Evolutionary conservation across 306 rosid genomes (phyloP).

Genomic region (Quercus agrifolia): DNA sequence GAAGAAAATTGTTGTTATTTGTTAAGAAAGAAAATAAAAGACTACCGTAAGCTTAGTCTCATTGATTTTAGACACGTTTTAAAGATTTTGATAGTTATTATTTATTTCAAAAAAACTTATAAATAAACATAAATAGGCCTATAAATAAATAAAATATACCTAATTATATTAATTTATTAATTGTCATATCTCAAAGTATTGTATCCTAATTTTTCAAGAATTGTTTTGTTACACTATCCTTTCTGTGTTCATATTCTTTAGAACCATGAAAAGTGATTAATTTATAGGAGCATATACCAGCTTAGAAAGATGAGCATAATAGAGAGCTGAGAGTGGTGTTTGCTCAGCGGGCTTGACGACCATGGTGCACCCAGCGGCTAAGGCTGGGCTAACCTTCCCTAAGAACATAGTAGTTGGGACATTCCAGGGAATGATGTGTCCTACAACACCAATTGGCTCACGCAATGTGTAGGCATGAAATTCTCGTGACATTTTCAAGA

Average conservation of each 20-base stretch:
- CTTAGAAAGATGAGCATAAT: conserved; percentile 73
- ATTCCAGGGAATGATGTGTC: conserved; percentile 92
- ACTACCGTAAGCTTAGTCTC: no score
- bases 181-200: no score
- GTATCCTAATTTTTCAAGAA: no score
- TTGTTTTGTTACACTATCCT: no score
- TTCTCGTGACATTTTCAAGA: conserved; percentile 43
- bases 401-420: conserved; percentile 56
- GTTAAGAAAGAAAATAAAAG: neutral
- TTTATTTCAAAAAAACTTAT: no score
- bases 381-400: conserved; percentile 60
- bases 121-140: no score
- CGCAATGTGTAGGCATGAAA: conserved; percentile 65
- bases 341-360: conserved; percentile 88
- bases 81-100: no score
- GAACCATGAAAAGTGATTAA: neutral
- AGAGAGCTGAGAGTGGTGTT: conserved; percentile 82
- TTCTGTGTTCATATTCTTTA: neutral
- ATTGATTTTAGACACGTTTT: no score
- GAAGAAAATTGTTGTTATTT: no score
- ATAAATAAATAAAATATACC: no score
- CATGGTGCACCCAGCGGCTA: conserved; percentile 93
- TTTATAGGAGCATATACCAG: conserved; percentile 27
- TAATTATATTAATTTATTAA: no score
- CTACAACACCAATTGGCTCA: conserved; percentile 86